Evolutionary conservation across 2,329 filamentous ascomycete genomes (phyloP), one percentile per base, ranked within the genome.

Genomic region (Cytospora schulzeri): DNA sequence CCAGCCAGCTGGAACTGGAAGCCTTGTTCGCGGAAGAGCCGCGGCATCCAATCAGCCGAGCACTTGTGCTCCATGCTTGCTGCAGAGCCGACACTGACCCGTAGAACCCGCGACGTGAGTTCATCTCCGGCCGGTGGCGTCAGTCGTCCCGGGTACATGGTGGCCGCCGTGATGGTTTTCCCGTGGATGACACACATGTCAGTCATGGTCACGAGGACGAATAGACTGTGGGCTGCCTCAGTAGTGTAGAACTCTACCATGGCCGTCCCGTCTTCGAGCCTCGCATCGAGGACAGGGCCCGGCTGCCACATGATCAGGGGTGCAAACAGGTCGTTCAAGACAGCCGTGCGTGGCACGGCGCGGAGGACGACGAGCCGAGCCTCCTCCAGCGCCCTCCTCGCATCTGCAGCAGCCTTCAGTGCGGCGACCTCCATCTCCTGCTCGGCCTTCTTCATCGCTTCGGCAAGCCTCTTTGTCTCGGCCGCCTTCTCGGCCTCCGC

Each of bases 291-390:
- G 45, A 59, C 51, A 19, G 45, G 57, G 2, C 57, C 57, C 3
- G 45, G 41, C 14, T 22, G 7, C 12, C 31, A 5, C 15, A 9
- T 19, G 5, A 11, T 29, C 9, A 12, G 35, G 29, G 24, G 2
- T 1, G 28, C n/a, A 3, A 3, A 11, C 8, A 4, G 35, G 35
- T 38, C 26, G 57, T n/a, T 9, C 8, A 4, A 22, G 2, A 11
- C 5, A 38, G 35, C 35, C 15, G 14, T 19, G 7, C 35, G 35
- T 4, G 45, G 57, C 17, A 60, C 22, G 15, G 28, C 29, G 29
- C 57, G 29, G 2, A 60, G n/a, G n/a, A 60, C 29, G 22, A 52
- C 57, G n/a, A 28, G 22, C 22, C 57, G 29, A 4, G 45, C 57
- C 8, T 17, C 29, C n/a, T 3, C 14, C n/a, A 26, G 7, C n/a